Conservation (phyloP, 306 rosid genomes). For the Fragaria ananassa region DNA sequence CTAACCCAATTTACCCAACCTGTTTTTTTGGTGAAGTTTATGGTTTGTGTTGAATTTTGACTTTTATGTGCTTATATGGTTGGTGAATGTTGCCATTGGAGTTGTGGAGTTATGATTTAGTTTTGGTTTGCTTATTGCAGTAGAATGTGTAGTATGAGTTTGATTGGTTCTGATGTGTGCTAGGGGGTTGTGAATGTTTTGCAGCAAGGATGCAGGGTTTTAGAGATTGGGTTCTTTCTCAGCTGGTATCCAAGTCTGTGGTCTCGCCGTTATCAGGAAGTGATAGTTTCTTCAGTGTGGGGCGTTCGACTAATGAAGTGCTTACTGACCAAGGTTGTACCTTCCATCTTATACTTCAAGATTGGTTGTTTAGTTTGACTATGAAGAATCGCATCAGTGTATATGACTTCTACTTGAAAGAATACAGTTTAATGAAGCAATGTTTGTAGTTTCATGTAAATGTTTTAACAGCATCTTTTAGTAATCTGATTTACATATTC, state of each 20-base stretch:
- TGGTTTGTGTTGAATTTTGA: background rate
- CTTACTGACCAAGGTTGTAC: conserved; percentile 62
- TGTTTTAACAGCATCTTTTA: background rate
- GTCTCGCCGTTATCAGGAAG: conserved; percentile 58
- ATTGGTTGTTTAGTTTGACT: background rate
- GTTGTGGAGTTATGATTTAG: background rate
- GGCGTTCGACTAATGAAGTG: conserved; percentile 30
- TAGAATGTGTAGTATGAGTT: background rate
- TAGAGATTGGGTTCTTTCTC: conserved; percentile 81
- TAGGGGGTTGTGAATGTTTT: conserved; percentile 20
- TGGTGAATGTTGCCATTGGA: background rate
- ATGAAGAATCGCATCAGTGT: background rate
- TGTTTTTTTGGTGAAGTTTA: background rate
- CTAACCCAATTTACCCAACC: background rate
- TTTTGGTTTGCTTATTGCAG: background rate
- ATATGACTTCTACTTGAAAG: background rate
- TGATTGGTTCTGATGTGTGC: background rate
- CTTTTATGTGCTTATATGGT: background rate
- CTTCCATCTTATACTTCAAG: background rate
- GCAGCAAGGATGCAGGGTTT: conserved; percentile 77
- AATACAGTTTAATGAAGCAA: background rate
- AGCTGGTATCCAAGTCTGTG: conserved; percentile 66
- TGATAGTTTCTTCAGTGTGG: conserved; percentile 45
- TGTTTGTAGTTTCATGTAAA: background rate
- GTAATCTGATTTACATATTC: background rate